Conservation (phyloP, 163 green algal genomes). For the Scenedesmus sp. region DNA sequence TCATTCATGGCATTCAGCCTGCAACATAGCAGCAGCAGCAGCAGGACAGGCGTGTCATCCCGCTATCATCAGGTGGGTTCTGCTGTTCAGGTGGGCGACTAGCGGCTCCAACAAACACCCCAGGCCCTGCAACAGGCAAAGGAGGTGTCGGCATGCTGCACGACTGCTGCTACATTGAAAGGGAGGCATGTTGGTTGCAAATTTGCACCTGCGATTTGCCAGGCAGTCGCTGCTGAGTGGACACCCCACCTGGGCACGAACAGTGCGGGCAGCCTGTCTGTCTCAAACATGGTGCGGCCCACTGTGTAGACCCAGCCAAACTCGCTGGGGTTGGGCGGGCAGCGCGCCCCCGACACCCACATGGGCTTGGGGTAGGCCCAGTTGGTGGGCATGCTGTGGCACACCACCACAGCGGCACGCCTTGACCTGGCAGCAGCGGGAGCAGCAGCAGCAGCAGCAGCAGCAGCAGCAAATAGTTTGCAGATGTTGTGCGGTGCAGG, state of each 20-base stretch:
- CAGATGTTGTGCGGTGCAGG: too few relatives aligned
- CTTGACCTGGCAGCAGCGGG: not conserved
- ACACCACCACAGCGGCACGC: constrained; percentile 70
- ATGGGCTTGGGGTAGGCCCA: constrained; percentile 71
- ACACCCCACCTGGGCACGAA: constrained; percentile 73
- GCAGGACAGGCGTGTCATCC: too few relatives aligned
- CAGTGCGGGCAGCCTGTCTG: constrained; percentile 70
- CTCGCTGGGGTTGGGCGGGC: constrained; percentile 68
- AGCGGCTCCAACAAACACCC: too few relatives aligned
- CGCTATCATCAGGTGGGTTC: too few relatives aligned
- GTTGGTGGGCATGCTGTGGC: constrained; percentile 83
- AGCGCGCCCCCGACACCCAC: constrained; percentile 64
- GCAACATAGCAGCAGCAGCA: constrained; percentile 10
- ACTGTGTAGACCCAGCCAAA: constrained; percentile 70
- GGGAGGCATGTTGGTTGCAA: too few relatives aligned
- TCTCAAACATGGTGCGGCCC: constrained; percentile 90
- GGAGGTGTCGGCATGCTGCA: too few relatives aligned
- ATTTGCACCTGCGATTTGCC: too few relatives aligned
- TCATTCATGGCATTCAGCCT: constrained; percentile 65
- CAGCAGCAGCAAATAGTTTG: too few relatives aligned
- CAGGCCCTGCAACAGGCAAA: too few relatives aligned
- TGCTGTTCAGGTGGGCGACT: too few relatives aligned
- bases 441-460: not conserved
- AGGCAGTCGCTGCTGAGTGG: not conserved
- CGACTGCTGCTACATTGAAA: too few relatives aligned